Evolutionary conservation across 768 basidiomycete species (phyloP).

Genomic region (Calvatia gigantea): DNA sequence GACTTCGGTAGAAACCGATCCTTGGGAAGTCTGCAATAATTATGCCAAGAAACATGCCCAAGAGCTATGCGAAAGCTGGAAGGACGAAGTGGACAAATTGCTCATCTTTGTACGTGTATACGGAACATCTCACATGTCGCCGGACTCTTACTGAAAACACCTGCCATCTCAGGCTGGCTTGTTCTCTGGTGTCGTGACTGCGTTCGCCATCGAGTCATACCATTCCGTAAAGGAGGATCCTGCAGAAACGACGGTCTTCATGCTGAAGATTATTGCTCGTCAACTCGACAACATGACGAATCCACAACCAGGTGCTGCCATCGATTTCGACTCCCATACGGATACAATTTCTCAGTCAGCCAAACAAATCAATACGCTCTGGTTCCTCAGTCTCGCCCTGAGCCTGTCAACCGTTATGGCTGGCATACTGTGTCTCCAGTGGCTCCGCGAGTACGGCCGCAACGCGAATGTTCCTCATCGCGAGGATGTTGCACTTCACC

Average conservation of each 20-base stretch:
- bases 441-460: slow-evolving; percentile 18
- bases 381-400: slow-evolving; percentile 16
- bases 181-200: slow-evolving; percentile 23
- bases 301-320: background rate
- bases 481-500: slow-evolving; percentile 11
- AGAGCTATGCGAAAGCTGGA: slow-evolving; percentile 3
- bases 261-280: slow-evolving; percentile 1
- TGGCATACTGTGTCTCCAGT: slow-evolving; percentile 18
- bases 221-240: slow-evolving; percentile 19
- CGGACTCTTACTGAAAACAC: background rate
- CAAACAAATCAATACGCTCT: slow-evolving; percentile 13
- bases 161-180: slow-evolving; percentile 16
- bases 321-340: background rate
- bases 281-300: slow-evolving; percentile 15
- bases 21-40: slow-evolving; percentile 3
- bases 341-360: background rate
- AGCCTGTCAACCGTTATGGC: slow-evolving; percentile 13
- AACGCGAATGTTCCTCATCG: slow-evolving; percentile 6
- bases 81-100: slow-evolving; percentile 11
- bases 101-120: slow-evolving; percentile 5
- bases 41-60: slow-evolving; percentile 2
- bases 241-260: slow-evolving; percentile 10
- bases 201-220: slow-evolving; percentile 23
- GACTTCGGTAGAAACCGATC: background rate
- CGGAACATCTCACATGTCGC: background rate